These are phyloP conservation scores for Novymonas esmeraldas DNA, from an alignment of 208 protist species.

Conservation along the genomic window DNA sequence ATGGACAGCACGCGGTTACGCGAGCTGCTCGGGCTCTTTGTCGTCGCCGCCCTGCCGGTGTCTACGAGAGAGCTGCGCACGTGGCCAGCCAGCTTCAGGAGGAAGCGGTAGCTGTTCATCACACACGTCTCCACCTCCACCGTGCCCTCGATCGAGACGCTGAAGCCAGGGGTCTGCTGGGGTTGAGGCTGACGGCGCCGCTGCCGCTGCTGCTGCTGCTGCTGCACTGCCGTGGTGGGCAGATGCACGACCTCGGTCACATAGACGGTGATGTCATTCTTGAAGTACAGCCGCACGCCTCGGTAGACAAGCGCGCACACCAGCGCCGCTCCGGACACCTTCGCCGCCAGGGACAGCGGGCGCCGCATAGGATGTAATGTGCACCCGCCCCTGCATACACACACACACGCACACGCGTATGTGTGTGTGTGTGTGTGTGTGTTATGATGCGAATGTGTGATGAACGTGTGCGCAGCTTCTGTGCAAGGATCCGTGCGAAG, in stretches of 20 bases:
- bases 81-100: conserved; percentile 64
- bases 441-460: neutral
- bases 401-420: neutral
- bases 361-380: conserved; percentile 9
- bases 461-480: too few relatives aligned
- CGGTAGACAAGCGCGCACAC: conserved; percentile 46
- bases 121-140: conserved; percentile 74
- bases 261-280: conserved; percentile 76
- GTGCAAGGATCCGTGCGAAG: too few relatives aligned
- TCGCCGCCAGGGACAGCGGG: conserved; percentile 15
- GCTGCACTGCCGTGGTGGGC: conserved; percentile 29
- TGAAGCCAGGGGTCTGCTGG: neutral
- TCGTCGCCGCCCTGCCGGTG: conserved; percentile 9
- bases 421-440: neutral
- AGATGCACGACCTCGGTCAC: conserved; percentile 81
- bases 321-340: conserved; percentile 29
- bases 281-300: conserved; percentile 48
- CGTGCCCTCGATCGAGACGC: conserved; percentile 41
- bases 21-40: conserved; percentile 11
- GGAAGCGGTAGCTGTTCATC: conserved; percentile 81
- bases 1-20: conserved; percentile 32
- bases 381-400: neutral
- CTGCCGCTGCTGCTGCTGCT: neutral
- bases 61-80: conserved; percentile 34
- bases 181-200: conserved; percentile 1